A percentile compares a stretch with the other conserved stretches of the same genome.
These are phyloP conservation scores for Psilocybe cyanescens DNA, from an alignment of 768 basidiomycete species.

Conservation along the genomic window DNA sequence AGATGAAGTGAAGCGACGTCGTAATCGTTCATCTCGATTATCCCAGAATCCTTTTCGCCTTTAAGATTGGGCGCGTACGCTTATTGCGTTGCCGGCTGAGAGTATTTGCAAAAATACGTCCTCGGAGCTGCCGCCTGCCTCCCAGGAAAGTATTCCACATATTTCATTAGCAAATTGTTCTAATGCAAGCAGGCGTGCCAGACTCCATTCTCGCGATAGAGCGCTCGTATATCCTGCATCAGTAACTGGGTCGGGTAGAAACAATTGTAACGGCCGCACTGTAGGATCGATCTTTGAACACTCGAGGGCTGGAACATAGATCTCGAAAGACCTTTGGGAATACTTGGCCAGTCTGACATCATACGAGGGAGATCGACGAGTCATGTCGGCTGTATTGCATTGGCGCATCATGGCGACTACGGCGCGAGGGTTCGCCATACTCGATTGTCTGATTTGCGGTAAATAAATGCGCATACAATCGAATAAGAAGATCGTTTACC, in stretches of 20 bases:
- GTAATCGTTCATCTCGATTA: no score
- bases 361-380: constrained; percentile 62
- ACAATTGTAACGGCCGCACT: no score
- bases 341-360: constrained; percentile 65
- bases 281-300: not conserved
- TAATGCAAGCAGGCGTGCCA: no score
- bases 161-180: no score
- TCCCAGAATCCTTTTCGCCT: constrained; percentile 34
- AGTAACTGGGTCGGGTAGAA: no score
- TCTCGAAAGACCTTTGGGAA: constrained; percentile 52
- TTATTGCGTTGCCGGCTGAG: no score
- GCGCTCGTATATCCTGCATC: no score
- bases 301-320: constrained; percentile 50
- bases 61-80: constrained; percentile 36
- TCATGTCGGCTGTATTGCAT: constrained; percentile 60
- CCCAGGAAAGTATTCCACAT: no score
- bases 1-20: no score
- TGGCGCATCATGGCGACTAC: constrained; percentile 64
- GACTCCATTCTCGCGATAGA: no score
- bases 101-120: no score
- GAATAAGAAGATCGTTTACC: constrained; percentile 12
- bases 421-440: constrained; percentile 56
- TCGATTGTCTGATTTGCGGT: constrained; percentile 35
- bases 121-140: no score
- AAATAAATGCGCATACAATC: not conserved